Percentiles rank a stretch among this genome's conserved stretches.
Conservation (phyloP, 139 green algal genomes). For the Tetradesmus obliquus region DNA sequence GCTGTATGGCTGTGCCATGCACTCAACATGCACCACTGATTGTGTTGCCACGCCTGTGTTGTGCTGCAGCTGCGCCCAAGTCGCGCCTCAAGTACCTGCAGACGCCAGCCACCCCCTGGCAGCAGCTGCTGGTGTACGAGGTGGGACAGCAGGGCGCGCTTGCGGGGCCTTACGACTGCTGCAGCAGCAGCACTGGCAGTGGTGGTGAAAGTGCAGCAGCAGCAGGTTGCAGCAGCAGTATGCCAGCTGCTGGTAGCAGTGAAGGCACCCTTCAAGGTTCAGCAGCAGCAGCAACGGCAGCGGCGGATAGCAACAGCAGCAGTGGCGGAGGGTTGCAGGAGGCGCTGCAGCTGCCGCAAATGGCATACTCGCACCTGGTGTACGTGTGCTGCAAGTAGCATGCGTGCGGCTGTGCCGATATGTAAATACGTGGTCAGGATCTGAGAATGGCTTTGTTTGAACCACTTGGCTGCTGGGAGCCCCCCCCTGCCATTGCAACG, state of each 20-base stretch:
- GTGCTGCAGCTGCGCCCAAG: slow-evolving; percentile 4
- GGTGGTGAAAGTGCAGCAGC: not conserved
- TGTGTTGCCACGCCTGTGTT: not conserved
- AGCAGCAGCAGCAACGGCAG: slow-evolving; percentile 1
- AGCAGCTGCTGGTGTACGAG: slow-evolving; percentile 49
- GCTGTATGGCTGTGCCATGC: not conserved
- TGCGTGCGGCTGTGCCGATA: not conserved
- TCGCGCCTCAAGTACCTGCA: slow-evolving; percentile 44
- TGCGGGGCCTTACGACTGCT: slow-evolving; percentile 47
- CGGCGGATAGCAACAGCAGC: not conserved
- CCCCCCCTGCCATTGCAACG: too few species aligned
- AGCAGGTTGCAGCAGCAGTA: not conserved
- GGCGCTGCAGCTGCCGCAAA: not conserved
- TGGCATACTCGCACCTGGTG: slow-evolving; percentile 24
- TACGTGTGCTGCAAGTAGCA: slow-evolving; percentile 23
- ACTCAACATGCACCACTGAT: not conserved
- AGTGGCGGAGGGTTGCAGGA: not conserved
- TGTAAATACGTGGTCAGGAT: too few species aligned
- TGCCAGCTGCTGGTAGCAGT: not conserved
- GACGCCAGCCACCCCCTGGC: slow-evolving; percentile 46
- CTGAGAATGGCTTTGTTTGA: too few species aligned
- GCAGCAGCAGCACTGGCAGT: not conserved
- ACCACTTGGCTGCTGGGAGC: too few species aligned
- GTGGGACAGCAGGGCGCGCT: slow-evolving; percentile 58
- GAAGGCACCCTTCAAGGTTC: not conserved